Percentiles rank a stretch among this genome's conserved stretches.
Evolutionary conservation across 2,329 filamentous ascomycete genomes (phyloP).

Genomic region (Colletotrichum falcatum): DNA sequence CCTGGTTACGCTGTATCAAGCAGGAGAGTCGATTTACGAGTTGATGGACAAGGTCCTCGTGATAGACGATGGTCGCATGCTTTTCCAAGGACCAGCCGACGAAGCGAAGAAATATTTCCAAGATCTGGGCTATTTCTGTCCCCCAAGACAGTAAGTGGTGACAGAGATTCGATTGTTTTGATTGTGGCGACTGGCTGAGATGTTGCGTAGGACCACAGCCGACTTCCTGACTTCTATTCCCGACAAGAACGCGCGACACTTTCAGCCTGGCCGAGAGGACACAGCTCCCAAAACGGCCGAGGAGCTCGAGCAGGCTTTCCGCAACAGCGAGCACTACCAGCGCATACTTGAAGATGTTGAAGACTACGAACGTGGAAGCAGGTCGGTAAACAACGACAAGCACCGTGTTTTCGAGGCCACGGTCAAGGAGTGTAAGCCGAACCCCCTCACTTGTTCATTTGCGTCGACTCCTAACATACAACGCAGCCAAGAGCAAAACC

Average conservation of each 20-base stretch:
- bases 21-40: constrained; percentile 58
- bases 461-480: not conserved
- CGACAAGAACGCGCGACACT: constrained; percentile 73
- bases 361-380: constrained; percentile 50
- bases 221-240: constrained; percentile 79
- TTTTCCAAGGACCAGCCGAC: constrained; percentile 77
- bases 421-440: constrained; percentile 22
- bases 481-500: constrained; percentile 73
- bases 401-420: constrained; percentile 34
- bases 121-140: constrained; percentile 73
- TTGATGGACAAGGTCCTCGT: constrained; percentile 84
- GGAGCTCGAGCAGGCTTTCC: constrained; percentile 72
- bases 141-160: constrained; percentile 61
- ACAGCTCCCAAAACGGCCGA: constrained; percentile 72
- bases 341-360: constrained; percentile 67
- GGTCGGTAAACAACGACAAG: constrained; percentile 51
- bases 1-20: constrained; percentile 58
- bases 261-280: constrained; percentile 69
- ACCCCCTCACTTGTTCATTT: rapidly evolving
- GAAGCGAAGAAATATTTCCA: constrained; percentile 82
- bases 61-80: constrained; percentile 79
- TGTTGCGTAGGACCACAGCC: constrained; percentile 63
- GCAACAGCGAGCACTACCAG: constrained; percentile 66
- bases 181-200: constrained; percentile 66
- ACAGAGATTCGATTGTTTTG: rapidly evolving